These are phyloP conservation scores for Phytophthora syringae DNA, from an alignment of 352 stramenopile species.

Conservation along the genomic window DNA sequence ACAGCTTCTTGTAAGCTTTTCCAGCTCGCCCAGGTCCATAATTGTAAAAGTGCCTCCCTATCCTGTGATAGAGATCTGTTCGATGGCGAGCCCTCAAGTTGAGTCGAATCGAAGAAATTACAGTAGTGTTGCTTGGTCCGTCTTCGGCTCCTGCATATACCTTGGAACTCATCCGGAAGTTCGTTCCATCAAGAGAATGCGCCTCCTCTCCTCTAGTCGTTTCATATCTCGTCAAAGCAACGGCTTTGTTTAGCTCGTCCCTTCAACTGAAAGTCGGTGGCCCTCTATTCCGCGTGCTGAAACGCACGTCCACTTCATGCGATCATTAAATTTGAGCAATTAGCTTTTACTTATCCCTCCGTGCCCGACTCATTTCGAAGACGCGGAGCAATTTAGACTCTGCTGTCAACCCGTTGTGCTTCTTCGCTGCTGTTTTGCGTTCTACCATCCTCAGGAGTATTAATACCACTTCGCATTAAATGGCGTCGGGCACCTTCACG, in stretches of 20 bases:
- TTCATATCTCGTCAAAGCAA: not conserved
- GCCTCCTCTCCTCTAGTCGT: not conserved
- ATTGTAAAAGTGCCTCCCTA: not conserved
- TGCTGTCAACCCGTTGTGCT: not conserved
- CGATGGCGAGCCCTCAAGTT: not conserved
- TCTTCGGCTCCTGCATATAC: not conserved
- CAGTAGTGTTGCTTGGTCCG: not conserved
- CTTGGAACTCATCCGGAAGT: not conserved
- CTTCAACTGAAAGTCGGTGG: too few species aligned
- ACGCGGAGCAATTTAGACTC: not conserved
- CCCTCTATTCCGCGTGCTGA: too few species aligned
- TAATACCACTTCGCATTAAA: conserved; percentile 14
- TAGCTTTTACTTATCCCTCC: not conserved
- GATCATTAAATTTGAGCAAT: not conserved
- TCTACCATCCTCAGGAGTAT: not conserved
- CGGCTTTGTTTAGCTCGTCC: too few species aligned
- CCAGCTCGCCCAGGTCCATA: not conserved
- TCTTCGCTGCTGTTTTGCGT: not conserved
- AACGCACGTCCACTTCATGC: not conserved
- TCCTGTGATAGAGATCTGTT: not conserved
- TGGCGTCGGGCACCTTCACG: conserved; percentile 43
- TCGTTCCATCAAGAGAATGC: not conserved
- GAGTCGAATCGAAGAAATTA: not conserved
- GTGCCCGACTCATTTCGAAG: conserved; percentile 2
- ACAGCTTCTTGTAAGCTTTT: conserved; percentile 11